Base-by-base conservation (phyloP, 331 rosid species). In the Malus hybrid region DNA sequence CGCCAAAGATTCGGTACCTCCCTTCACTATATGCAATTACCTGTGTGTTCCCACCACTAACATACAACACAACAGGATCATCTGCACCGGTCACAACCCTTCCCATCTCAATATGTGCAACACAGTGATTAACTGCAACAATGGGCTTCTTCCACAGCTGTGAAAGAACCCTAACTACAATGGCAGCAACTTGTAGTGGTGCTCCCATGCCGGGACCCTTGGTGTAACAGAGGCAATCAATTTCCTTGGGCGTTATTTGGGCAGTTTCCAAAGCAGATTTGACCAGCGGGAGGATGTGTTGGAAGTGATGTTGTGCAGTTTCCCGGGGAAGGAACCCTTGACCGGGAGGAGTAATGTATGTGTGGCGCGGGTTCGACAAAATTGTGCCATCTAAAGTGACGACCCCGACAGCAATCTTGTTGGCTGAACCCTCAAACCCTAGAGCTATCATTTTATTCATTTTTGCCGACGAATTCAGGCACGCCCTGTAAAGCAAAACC, bases 191-290 rank as follows among this genome's bases (percentile, higher is more conserved):
- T 74, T 93, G 96, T 24, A 93, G 82, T 2, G 97, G 98, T 10
- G 97, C 98, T 58, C 97, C 98, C 97, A 93, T 93, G 29, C 98
- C 96, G 66, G 97, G 98, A 46, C 98, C 98, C 82, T 87, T 91
- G 63, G 97, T 93, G 82, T 93, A 93, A 79, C 98, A 93, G 63
- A 93, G 78, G 82, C 98, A 93, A 72, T 93, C 96, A 63, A 93
- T 88, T 19, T 93, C 96, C 7, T 87, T 66, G 0, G 93, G 91
- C 14, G 88, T 82, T 53, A 89, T 20, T 33, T 84, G 76, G 6
- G 98, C 97, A 24, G 83, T 85, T 77, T 88, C 75, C 73, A 93
- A 55, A 77, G 98, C 97, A 32, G 95, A 84, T 66, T 88, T 87
- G 66, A 93, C 63, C 13, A 93, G 83, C 2, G 94, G 97, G 53